phyloP scores from a whole-genome alignment of 2,329 filamentous ascomycete species.

The Whalleya microplaca region DNA sequence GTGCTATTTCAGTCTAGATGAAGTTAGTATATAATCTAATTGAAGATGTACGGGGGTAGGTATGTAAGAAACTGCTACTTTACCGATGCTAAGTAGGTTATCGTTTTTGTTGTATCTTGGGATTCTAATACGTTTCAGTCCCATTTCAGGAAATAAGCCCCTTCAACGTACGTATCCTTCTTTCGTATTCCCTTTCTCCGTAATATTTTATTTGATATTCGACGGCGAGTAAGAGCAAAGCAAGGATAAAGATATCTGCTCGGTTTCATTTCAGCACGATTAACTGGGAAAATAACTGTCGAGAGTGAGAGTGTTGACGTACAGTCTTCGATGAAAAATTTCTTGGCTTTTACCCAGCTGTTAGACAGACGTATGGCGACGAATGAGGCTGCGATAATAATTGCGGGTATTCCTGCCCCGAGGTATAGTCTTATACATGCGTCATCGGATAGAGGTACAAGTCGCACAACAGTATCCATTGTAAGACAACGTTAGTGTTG shows the following conservation, averaged over 20 bases:
- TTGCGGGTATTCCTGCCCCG: not conserved
- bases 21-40: not conserved
- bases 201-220: not conserved
- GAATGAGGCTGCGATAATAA: not conserved
- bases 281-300: not conserved
- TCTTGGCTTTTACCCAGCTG: not conserved
- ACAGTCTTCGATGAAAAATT: not conserved
- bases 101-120: not conserved
- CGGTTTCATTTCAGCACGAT: not conserved
- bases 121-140: not conserved
- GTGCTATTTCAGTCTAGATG: not conserved
- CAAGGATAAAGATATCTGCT: not conserved
- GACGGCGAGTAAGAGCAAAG: not conserved
- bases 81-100: not conserved
- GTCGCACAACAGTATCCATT: not conserved
- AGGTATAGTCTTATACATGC: not conserved
- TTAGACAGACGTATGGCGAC: not conserved
- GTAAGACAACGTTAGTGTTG: not conserved
- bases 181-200: not conserved
- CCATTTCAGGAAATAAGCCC: not conserved
- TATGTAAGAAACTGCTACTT: not conserved
- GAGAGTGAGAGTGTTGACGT: not conserved
- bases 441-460: not conserved
- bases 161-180: not conserved
- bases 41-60: not conserved